These are phyloP conservation scores for Nakazawaea pomicola DNA, from an alignment of 805 yeast species.

Conservation along the genomic window DNA sequence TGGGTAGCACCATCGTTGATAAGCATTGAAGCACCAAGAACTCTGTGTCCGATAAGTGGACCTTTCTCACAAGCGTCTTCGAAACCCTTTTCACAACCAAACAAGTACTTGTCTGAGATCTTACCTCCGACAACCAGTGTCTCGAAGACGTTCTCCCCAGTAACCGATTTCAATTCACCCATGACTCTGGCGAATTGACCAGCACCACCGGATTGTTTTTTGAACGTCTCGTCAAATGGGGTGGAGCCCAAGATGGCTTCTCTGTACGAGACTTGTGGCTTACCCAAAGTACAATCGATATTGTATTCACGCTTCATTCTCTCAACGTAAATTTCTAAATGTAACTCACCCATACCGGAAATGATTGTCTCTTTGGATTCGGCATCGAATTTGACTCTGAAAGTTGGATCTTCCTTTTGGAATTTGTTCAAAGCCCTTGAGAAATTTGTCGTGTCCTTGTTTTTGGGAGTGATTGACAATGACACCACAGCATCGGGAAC, in stretches of 20 bases:
- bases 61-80: constrained; percentile 95
- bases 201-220: constrained; percentile 99
- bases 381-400: constrained; percentile 82
- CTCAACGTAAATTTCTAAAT: constrained; percentile 95
- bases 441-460: constrained; percentile 83
- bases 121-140: constrained; percentile 95
- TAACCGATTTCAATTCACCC: constrained; percentile 68
- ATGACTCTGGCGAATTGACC: constrained; percentile 98
- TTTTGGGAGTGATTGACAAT: constrained; percentile 79
- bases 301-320: constrained; percentile 97
- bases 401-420: constrained; percentile 99
- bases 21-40: constrained; percentile 87
- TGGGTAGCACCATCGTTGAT: constrained; percentile 97
- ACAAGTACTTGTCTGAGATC: constrained; percentile 89
- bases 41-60: constrained; percentile 92
- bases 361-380: constrained; percentile 93
- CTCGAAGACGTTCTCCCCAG: constrained; percentile 65
- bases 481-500: constrained; percentile 99
- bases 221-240: constrained; percentile 89
- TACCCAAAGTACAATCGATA: constrained; percentile 92
- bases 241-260: constrained; percentile 77
- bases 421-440: constrained; percentile 96
- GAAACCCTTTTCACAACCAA: constrained; percentile 94
- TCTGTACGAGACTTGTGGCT: constrained; percentile 97
- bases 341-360: constrained; percentile 98